Percentiles rank a stretch among this genome's conserved stretches.
Evolutionary conservation across 306 rosid genomes (phyloP).

Genomic region (Rubus idaeus): DNA sequence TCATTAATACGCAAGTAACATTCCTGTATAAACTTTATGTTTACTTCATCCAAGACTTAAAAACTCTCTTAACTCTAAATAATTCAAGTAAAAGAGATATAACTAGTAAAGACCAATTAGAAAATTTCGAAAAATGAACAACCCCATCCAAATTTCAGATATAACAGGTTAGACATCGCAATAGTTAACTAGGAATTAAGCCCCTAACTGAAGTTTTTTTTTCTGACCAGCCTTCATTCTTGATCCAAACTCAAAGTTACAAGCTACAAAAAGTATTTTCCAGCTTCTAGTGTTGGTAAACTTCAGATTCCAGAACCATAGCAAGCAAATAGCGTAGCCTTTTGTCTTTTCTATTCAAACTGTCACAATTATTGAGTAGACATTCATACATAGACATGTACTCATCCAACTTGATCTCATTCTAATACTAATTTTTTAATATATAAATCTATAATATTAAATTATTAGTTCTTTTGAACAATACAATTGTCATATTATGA

Average conservation of each 20-base stretch:
- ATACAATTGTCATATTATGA: background rate
- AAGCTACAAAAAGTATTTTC: background rate
- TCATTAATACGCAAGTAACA: background rate
- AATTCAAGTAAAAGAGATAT: background rate
- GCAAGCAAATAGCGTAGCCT: background rate
- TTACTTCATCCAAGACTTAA: background rate
- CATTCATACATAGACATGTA: background rate
- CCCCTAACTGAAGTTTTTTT: background rate
- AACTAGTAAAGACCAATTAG: background rate
- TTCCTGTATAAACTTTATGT: background rate
- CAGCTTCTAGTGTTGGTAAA: conserved; percentile 2
- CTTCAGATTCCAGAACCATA: background rate
- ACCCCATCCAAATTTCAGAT: background rate
- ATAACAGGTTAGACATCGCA: background rate
- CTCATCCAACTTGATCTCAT: background rate
- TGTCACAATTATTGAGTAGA: background rate
- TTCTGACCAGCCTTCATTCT: background rate
- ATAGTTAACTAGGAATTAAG: background rate
- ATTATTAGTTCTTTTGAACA: background rate
- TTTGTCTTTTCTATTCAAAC: background rate
- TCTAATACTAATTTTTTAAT: background rate
- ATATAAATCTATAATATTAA: background rate
- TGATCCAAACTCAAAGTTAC: background rate
- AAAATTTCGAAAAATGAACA: background rate
- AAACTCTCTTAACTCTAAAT: background rate